A percentile compares a stretch with the other conserved stretches of the same genome.
Conservation (phyloP, 1,284 basidiomycete species). For the Agaricales sp. region DNA sequence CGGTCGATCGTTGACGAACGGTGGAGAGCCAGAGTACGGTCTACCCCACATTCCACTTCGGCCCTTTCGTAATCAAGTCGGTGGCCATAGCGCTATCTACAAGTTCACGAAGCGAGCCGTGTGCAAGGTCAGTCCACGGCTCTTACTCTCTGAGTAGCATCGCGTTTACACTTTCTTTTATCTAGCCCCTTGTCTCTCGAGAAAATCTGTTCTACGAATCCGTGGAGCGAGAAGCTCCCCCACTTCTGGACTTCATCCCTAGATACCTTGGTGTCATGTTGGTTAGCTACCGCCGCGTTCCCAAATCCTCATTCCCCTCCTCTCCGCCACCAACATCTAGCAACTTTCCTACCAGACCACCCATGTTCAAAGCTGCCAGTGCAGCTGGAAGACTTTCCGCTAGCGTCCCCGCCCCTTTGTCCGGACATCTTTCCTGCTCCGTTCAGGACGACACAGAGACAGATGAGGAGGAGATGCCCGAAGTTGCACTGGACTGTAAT, state of each 20-base stretch:
- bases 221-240: slow-evolving; percentile 88
- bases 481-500: slow-evolving; percentile 89
- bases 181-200: slow-evolving; percentile 85
- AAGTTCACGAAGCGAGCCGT: slow-evolving; percentile 97
- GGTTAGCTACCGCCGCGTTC: slow-evolving; percentile 83
- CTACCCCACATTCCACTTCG: slow-evolving; percentile 89
- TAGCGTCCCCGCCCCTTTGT: neutral
- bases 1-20: neutral
- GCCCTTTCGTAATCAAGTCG: slow-evolving; percentile 96
- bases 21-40: slow-evolving; percentile 1
- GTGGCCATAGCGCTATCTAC: slow-evolving; percentile 95
- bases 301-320: slow-evolving; percentile 28
- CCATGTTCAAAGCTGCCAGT: slow-evolving; percentile 9
- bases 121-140: slow-evolving; percentile 70
- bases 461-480: slow-evolving; percentile 70
- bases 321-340: slow-evolving; percentile 18
- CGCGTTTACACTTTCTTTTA: slow-evolving; percentile 10
- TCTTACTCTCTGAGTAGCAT: slow-evolving; percentile 10
- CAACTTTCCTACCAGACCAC: slow-evolving; percentile 9
- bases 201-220: slow-evolving; percentile 99
- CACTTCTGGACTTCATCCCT: slow-evolving; percentile 87
- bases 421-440: neutral
- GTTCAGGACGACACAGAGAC: slow-evolving; percentile 30
- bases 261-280: slow-evolving; percentile 98
- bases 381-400: slow-evolving; percentile 18